A percentile compares a stretch with the other conserved stretches of the same genome.
phyloP scores from a whole-genome alignment of 116 monocot genomes.

The Posidonia oceanica region DNA sequence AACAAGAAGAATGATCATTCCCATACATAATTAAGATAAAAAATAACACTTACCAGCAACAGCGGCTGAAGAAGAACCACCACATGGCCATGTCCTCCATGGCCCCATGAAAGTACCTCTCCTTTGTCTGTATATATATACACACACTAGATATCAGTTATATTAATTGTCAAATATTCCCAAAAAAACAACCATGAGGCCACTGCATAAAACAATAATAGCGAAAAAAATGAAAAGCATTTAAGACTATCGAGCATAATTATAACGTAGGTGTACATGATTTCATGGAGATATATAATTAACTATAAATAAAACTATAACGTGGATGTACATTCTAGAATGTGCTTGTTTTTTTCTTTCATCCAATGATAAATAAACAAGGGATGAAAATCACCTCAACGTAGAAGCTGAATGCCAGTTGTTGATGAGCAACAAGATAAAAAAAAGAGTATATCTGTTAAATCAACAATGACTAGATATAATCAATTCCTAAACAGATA shows the following conservation, averaged over 20 bases:
- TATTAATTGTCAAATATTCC: not conserved
- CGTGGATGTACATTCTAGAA: not conserved
- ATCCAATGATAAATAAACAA: not conserved
- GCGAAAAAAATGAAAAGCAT: not conserved
- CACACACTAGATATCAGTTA: not conserved
- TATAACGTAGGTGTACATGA: too few relatives aligned
- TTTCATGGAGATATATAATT: too few relatives aligned
- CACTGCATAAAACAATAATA: not conserved
- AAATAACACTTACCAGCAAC: conserved; percentile 41
- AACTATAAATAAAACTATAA: too few relatives aligned
- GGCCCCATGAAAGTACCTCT: conserved; percentile 83
- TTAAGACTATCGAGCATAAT: not conserved
- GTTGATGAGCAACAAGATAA: conserved; percentile 84
- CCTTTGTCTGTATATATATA: conserved; percentile 39
- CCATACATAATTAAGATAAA: not conserved
- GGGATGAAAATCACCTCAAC: conserved; percentile 63
- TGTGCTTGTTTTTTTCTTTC: not conserved
- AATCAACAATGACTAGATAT: conserved; percentile 2
- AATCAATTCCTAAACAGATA: not conserved
- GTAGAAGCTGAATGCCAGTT: conserved; percentile 98
- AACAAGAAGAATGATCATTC: not conserved
- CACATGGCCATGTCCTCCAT: conserved; percentile 93
- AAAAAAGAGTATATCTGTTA: conserved; percentile 92
- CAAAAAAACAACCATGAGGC: not conserved
- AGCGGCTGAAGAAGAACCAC: conserved; percentile 93